Evolutionary conservation across 2,329 filamentous ascomycete species (phyloP).

Genomic region (Purpureocillium takamizusanense): DNA sequence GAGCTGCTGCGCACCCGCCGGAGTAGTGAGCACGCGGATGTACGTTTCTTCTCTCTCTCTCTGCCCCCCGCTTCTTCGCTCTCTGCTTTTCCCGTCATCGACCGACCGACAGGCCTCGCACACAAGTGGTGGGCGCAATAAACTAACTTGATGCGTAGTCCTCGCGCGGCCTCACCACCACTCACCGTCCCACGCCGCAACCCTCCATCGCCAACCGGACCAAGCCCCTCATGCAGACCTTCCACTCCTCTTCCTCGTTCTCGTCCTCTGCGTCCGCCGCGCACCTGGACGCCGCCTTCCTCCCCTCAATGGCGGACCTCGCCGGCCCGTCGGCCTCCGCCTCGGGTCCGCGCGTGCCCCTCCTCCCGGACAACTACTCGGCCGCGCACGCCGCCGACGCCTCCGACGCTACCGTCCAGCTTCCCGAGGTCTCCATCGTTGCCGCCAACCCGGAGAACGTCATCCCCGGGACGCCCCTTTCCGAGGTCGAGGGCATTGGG

Average conservation of each 20-base stretch:
- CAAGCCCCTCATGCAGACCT: constrained; percentile 55
- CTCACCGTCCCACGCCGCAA: constrained; percentile 37
- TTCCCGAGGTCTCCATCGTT: constrained; percentile 43
- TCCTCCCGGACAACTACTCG: constrained; percentile 50
- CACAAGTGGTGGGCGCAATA: no score
- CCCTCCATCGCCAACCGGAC: constrained; percentile 33
- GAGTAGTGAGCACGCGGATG: constrained; percentile 27
- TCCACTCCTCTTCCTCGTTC: constrained; percentile 39
- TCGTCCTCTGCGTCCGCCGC: constrained; percentile 27
- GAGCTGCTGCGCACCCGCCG: constrained; percentile 31
- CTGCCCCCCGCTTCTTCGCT: not conserved
- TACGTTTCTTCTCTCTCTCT: constrained; percentile 16
- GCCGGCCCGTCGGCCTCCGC: constrained; percentile 17
- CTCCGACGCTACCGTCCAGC: constrained; percentile 28
- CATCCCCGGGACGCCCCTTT: constrained; percentile 39
- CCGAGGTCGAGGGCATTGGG: constrained; percentile 49
- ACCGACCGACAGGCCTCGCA: no score
- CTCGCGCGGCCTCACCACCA: constrained; percentile 34
- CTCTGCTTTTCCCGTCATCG: no score
- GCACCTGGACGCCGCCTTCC: constrained; percentile 43
- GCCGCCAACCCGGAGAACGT: constrained; percentile 47
- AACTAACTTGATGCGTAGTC: constrained; percentile 11
- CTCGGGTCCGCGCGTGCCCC: constrained; percentile 42
- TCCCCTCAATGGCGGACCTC: constrained; percentile 36
- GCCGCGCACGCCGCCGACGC: constrained; percentile 33